Percentiles rank a stretch among this genome's conserved stretches.
These are phyloP conservation scores for Closterium sp. DNA, from an alignment of 139 green algal genomes.

Conservation along the genomic window DNA sequence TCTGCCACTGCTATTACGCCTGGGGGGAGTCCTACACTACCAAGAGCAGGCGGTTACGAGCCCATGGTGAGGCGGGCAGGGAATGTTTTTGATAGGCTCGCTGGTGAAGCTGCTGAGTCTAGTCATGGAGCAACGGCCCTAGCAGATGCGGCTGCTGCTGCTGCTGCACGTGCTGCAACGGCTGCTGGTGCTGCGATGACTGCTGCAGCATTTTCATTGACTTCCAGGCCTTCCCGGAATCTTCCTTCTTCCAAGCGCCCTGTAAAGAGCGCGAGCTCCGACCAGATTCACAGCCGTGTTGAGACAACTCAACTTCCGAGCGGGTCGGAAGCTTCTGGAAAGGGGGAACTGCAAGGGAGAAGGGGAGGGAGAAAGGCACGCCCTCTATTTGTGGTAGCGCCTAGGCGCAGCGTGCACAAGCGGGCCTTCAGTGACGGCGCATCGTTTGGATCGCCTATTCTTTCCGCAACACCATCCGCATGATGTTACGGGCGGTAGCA, in stretches of 20 bases:
- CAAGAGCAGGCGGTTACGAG: no score
- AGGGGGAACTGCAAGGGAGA: neutral
- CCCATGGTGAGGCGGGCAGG: neutral
- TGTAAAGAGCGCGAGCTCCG: neutral
- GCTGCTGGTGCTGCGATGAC: neutral
- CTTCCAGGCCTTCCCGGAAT: neutral
- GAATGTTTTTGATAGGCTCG: neutral
- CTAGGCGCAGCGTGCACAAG: neutral
- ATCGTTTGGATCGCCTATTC: neutral
- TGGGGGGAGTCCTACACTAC: no score
- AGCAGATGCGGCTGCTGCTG: no score
- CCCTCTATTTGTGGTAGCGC: neutral
- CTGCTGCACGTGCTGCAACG: no score
- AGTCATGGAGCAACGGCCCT: neutral
- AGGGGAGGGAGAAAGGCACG: neutral
- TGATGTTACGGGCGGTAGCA: neutral
- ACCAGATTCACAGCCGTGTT: neutral
- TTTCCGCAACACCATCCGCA: neutral
- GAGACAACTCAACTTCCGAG: neutral
- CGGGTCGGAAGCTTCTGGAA: neutral
- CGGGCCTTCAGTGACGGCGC: neutral
- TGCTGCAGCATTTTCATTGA: neutral
- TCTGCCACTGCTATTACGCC: neutral
- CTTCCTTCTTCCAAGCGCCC: neutral
- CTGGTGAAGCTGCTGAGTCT: neutral